Conservation (phyloP, 208 protist genomes). For the Leishmania guyanensis region DNA sequence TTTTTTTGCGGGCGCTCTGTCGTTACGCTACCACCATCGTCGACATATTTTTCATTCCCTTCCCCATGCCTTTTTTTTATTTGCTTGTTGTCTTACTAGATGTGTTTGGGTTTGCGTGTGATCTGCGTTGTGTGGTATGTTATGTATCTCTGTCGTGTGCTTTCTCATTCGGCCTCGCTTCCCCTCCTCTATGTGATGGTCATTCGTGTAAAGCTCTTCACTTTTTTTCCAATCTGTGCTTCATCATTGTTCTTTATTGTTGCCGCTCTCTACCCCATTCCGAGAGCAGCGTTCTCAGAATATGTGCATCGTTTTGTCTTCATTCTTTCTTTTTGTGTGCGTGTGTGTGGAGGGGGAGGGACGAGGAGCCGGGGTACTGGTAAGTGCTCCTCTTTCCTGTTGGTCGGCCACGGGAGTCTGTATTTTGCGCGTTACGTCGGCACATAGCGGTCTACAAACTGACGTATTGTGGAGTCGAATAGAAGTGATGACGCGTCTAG, state of each 20-base stretch:
- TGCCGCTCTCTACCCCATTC: neutral
- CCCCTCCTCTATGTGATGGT: constrained; percentile 7
- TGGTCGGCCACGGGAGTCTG: neutral
- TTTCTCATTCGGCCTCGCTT: neutral
- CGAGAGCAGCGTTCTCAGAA: neutral
- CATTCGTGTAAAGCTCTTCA: neutral
- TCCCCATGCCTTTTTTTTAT: neutral
- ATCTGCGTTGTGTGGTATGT: neutral
- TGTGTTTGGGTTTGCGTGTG: constrained; percentile 1
- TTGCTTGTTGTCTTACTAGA: neutral
- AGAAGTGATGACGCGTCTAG: neutral
- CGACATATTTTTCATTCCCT: constrained; percentile 22
- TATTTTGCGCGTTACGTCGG: neutral
- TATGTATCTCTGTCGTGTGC: neutral
- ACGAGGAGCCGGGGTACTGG: neutral
- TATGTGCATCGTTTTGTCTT: neutral
- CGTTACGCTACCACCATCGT: constrained; percentile 1
- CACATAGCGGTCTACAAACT: neutral
- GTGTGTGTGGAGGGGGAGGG: neutral
- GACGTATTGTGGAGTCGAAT: neutral
- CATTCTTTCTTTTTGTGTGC: neutral
- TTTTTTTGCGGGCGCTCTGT: constrained; percentile 10
- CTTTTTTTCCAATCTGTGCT: constrained; percentile 3
- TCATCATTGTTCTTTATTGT: constrained; percentile 14
- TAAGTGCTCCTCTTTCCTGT: neutral